Conservation (phyloP, 2,329 filamentous ascomycete species). For the Aureobasidium subglaciale region DNA sequence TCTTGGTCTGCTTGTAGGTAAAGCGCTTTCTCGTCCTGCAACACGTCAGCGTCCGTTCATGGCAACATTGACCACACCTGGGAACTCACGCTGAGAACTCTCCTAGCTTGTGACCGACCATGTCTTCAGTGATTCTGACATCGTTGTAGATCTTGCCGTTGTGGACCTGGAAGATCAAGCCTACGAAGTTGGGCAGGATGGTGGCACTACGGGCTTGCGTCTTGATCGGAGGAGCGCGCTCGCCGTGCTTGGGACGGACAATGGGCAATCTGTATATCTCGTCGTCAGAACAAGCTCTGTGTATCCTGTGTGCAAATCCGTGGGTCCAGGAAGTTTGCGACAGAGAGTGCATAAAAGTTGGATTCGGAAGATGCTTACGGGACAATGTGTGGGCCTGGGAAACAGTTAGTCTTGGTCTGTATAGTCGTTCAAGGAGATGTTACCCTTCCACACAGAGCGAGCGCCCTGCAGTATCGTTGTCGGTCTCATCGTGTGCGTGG, state of each 20-base stretch:
- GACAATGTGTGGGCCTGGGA: conserved; percentile 60
- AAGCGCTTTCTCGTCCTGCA: conserved; percentile 60
- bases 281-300: neutral
- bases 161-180: conserved; percentile 81
- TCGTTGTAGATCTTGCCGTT: conserved; percentile 85
- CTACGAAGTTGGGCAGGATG: conserved; percentile 87
- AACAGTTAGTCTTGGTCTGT: neutral
- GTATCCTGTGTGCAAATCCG: neutral
- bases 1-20: conserved; percentile 64
- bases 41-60: neutral
- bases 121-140: conserved; percentile 81
- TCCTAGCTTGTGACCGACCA: conserved; percentile 92
- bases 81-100: conserved; percentile 77
- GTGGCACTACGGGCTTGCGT: conserved; percentile 84
- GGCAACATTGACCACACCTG: neutral
- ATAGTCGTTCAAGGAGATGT: conserved; percentile 15
- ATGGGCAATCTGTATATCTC: conserved; percentile 52
- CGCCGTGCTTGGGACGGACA: conserved; percentile 50
- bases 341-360: conserved; percentile 3
- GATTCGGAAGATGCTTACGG: conserved; percentile 47
- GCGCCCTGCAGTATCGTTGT: conserved; percentile 51
- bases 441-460: conserved; percentile 87
- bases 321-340: conserved; percentile 8
- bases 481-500: conserved; percentile 16
- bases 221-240: conserved; percentile 64